Evolutionary conservation across 352 stramenopile species (phyloP), one percentile per base, ranked within the genome.

Genomic region (Phytopythium helicoides): DNA sequence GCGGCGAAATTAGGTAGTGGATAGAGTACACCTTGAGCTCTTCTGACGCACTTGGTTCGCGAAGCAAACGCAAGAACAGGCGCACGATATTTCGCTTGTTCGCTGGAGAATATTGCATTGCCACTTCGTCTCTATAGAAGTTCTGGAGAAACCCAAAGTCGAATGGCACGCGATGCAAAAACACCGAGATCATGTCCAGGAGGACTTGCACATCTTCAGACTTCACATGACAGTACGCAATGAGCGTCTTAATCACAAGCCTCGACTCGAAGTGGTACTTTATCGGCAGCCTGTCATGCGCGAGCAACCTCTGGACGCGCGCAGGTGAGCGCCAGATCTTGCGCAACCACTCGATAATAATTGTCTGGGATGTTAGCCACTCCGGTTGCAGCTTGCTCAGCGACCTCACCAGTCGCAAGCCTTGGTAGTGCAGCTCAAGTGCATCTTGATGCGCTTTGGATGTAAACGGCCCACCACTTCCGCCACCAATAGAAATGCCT

Each of bases 191-290:
- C 68, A 99, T 86, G 37, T 99, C 96, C 56, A 99, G 88, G 36
- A 99, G 71, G 36, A 99, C 80, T 68, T 98, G 94, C 3, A 97
- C 87, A 58, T 99, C 94, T 22, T 96, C 82, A n/a, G 86, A 86
- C 62, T 97, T 94, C 3, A 73, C 72, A 52, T 88, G 82, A 44
- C 91, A 95, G 75, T 98, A 99, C 28, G 80, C 81, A 18, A 99
- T 89, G 37, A 99, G 73, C 64, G 97, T 97, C 60, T 97, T 97
- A 26, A 97, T 86, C 31, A 99, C 65, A 49, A 97, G 54, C 45
- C 96, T 96, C 1, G 94, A 98, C 73, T 99, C 97, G n/a, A 87
- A 73, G 38, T 98, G 92, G 66, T 97, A 98, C 42, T 95, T 86
- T 47, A 94, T 94, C 31, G 81, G 86, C 23, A 96, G 53, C 25